phyloP scores from a whole-genome alignment of 2,329 filamentous ascomycete genomes.

The Microsporum ferrugineum region DNA sequence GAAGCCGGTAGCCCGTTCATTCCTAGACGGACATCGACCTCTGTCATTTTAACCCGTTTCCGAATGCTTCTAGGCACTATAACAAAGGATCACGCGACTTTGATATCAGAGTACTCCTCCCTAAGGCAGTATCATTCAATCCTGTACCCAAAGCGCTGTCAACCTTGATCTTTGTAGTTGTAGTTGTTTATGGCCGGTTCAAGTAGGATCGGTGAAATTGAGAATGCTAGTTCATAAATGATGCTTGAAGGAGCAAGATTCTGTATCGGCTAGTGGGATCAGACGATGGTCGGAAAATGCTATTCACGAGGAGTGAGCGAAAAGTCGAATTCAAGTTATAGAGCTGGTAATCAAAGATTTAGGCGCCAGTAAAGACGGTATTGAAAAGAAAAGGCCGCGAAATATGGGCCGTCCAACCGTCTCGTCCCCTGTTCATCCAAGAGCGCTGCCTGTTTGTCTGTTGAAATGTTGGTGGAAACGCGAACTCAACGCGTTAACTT shows the following conservation, averaged over 20 bases:
- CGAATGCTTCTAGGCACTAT: neutral
- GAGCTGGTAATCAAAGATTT: neutral
- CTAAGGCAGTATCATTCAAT: neutral
- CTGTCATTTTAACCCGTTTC: neutral
- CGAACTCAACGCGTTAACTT: neutral
- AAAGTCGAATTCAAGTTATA: neutral
- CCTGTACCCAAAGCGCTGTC: neutral
- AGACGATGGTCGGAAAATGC: neutral
- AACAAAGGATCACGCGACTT: neutral
- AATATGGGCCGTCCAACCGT: neutral
- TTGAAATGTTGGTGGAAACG: neutral
- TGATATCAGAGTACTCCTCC: neutral
- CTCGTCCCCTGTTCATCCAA: neutral
- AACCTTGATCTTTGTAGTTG: neutral
- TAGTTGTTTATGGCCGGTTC: neutral
- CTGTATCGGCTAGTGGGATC: neutral
- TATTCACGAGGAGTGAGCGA: neutral
- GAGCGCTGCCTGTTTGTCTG: neutral
- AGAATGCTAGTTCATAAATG: neutral
- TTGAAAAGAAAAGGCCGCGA: neutral
- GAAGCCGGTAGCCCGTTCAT: constrained; percentile 3
- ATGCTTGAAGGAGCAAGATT: neutral
- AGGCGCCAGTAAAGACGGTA: neutral
- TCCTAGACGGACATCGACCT: constrained; percentile 9
- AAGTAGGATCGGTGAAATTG: neutral